phyloP scores from a whole-genome alignment of 2,329 filamentous ascomycete species.

The Aspergillus udagawae region DNA sequence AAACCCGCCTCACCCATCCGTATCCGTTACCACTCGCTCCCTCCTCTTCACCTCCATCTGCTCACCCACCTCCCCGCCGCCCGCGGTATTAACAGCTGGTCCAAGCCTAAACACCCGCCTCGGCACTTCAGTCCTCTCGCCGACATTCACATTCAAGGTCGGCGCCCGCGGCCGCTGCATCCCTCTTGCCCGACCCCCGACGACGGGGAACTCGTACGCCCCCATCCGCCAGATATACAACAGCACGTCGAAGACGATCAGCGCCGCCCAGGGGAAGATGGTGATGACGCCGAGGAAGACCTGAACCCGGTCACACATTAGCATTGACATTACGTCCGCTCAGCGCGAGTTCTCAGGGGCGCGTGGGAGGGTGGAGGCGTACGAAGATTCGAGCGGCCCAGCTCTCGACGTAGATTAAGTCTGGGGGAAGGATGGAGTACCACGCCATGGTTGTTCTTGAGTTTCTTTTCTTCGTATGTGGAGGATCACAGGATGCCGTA shows the following conservation, averaged over 20 bases:
- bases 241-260: slow-evolving; percentile 61
- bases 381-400: slow-evolving; percentile 63
- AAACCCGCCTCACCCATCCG: background rate
- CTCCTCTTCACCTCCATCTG: slow-evolving; percentile 6
- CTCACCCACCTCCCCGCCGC: slow-evolving; percentile 3
- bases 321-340: background rate
- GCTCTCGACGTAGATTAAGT: slow-evolving; percentile 55
- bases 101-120: slow-evolving; percentile 28
- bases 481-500: too few species aligned
- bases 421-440: slow-evolving; percentile 61
- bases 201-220: slow-evolving; percentile 55
- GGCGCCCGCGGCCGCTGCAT: slow-evolving; percentile 58
- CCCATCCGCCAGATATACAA: slow-evolving; percentile 59
- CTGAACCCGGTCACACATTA: slow-evolving; percentile 33
- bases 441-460: slow-evolving; percentile 46
- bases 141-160: slow-evolving; percentile 55
- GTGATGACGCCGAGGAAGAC: slow-evolving; percentile 57
- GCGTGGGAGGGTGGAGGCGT: slow-evolving; percentile 26
- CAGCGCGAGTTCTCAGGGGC: background rate
- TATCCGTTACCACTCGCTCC: background rate
- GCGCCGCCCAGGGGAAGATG: slow-evolving; percentile 59
- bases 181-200: slow-evolving; percentile 60
- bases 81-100: slow-evolving; percentile 13
- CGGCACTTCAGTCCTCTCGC: slow-evolving; percentile 34
- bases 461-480: background rate